Base-by-base conservation (phyloP, 1,139 yeast species). In the Suhomyces chickasaworum region DNA sequence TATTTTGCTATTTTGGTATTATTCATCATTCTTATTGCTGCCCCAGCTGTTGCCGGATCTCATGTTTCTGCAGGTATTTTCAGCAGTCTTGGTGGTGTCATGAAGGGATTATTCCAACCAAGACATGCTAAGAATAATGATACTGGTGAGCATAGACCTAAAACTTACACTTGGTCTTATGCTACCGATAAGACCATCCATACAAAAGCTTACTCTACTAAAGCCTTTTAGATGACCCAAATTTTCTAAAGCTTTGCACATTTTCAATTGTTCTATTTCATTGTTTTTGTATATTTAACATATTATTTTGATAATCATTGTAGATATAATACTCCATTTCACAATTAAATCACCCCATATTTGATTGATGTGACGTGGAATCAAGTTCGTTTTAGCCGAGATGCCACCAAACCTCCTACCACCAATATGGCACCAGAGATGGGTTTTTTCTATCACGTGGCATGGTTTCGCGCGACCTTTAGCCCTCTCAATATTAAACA, bases 41-140 rank as follows among this genome's bases (percentile, higher is more conserved):
- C 95, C 32, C 99, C 99, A 54, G 97, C 97, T 31, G 86, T 81
- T 56, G 95, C 87, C 31, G 77, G 85, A 32, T 54, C 59, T 30
- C 62, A 60, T 42, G 58, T 68, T 39, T 58, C 73, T 22, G 65
- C 74, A 47, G 58, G 59, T 53, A 68, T 65, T 44, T 68, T 64
- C 37, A 44, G 57, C 23, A 15, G 39, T 29, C 31, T 47, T 42
- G 27, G 39, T 36, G 75, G 79, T 57, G 75, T 82, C 53, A 80
- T 84, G 54, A 68, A 74, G 45, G 96, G 96, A 64, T 71, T 91
- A 58, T 80, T 90, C 79, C 98, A 91, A 73, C 97, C 97, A 71
- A 85, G 90, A 75, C 82, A 83, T 56, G 80, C 78, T 58, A 69
- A 76, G 57, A 85, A 89, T 71, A 89, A 91, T 63, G 97, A 91